These are phyloP conservation scores for Mucor lusitanicus DNA, from an alignment of 371 early-diverging fungal genomes.

Conservation along the genomic window DNA sequence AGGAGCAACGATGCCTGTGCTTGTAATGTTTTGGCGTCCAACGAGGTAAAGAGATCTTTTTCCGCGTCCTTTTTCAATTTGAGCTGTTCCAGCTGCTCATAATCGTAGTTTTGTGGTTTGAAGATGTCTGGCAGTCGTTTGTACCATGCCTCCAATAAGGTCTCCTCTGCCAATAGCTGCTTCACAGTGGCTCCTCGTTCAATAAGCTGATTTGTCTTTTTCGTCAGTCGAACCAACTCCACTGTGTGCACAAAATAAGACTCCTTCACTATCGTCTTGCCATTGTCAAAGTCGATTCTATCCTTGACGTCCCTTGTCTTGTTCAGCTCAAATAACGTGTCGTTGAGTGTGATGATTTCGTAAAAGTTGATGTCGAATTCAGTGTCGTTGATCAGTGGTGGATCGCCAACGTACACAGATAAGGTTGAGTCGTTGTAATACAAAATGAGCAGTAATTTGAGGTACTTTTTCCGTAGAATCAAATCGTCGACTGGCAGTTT, in stretches of 20 bases:
- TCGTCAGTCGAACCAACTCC: constrained; percentile 26
- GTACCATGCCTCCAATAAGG: constrained; percentile 13
- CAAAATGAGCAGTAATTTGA: constrained; percentile 28
- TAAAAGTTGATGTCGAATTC: constrained; percentile 35
- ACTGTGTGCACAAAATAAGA: constrained; percentile 39
- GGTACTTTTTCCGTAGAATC: constrained; percentile 19
- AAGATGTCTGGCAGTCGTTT: constrained; percentile 12
- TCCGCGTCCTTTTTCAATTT: background rate
- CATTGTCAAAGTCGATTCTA: constrained; percentile 21
- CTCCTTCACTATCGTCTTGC: constrained; percentile 44
- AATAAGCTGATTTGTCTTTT: constrained; percentile 9
- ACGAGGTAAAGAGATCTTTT: background rate
- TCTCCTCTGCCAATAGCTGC: constrained; percentile 20
- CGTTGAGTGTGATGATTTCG: constrained; percentile 25
- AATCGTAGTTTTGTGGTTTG: constrained; percentile 1
- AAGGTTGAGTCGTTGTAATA: constrained; percentile 31
- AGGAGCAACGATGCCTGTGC: constrained; percentile 29
- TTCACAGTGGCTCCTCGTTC: constrained; percentile 10
- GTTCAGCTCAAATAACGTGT: constrained; percentile 6
- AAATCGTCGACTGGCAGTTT: constrained; percentile 19
- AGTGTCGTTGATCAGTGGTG: constrained; percentile 17
- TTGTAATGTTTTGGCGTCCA: constrained; percentile 17
- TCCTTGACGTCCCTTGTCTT: background rate
- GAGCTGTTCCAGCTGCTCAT: background rate
- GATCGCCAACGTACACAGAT: constrained; percentile 21